phyloP scores from a whole-genome alignment of 495 filamentous ascomycete genomes.

The Tuber magnatum region DNA sequence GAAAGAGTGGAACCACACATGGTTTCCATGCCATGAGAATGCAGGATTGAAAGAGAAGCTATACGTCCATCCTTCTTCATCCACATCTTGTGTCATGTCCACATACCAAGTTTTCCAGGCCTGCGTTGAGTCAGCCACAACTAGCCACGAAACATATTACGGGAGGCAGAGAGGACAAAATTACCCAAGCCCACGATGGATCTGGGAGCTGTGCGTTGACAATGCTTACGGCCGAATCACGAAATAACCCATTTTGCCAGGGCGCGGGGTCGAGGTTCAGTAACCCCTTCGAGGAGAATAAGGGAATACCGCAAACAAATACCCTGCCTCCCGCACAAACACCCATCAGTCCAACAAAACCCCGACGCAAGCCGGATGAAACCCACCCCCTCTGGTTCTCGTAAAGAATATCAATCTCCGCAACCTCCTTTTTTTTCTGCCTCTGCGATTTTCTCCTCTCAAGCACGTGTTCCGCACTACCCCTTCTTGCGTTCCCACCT shows the following conservation, averaged over 20 bases:
- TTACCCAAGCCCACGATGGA: constrained; percentile 82
- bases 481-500: constrained; percentile 35
- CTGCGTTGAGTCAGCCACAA: background rate
- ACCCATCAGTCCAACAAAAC: background rate
- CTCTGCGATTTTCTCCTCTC: constrained; percentile 16
- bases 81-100: constrained; percentile 78
- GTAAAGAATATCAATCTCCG: constrained; percentile 78
- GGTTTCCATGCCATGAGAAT: constrained; percentile 84
- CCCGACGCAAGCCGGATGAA: background rate
- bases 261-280: constrained; percentile 76
- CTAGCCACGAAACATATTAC: background rate
- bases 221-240: constrained; percentile 74
- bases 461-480: constrained; percentile 12
- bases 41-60: constrained; percentile 69
- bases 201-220: constrained; percentile 88
- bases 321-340: constrained; percentile 34
- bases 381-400: constrained; percentile 74
- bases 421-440: constrained; percentile 44
- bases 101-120: constrained; percentile 90
- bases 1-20: constrained; percentile 87
- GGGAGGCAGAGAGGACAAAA: background rate
- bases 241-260: constrained; percentile 72
- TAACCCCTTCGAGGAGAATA: constrained; percentile 79
- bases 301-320: constrained; percentile 80
- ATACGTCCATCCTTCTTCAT: constrained; percentile 95